phyloP scores from a whole-genome alignment of 2,329 filamentous ascomycete genomes.

The Incumbomyces lentus region DNA sequence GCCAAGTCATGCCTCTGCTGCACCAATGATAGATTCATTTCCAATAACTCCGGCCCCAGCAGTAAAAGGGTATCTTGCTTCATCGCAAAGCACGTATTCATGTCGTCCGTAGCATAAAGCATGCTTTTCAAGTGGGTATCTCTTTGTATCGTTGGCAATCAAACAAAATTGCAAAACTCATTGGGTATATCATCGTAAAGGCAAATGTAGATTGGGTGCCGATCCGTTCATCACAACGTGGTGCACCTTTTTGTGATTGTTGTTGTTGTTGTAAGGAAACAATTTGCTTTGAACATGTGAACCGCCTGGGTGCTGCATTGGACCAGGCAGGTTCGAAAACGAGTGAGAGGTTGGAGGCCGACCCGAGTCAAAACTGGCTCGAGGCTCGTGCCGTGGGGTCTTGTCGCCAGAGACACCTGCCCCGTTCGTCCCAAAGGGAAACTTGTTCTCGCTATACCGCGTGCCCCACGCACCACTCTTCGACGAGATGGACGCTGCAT shows the following conservation, averaged over 20 bases:
- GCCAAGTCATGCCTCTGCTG: neutral
- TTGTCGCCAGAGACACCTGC: conserved; percentile 55
- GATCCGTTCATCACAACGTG: conserved; percentile 12
- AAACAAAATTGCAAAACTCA: conserved; percentile 16
- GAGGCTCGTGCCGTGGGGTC: conserved; percentile 72
- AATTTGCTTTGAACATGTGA: conserved; percentile 4
- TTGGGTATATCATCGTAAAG: conserved; percentile 15
- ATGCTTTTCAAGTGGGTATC: conserved; percentile 21
- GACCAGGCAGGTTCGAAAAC: conserved; percentile 88
- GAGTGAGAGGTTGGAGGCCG: conserved; percentile 92
- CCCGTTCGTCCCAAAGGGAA: conserved; percentile 45
- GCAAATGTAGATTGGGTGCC: conserved; percentile 19
- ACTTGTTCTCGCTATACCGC: conserved; percentile 51
- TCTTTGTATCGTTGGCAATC: conserved; percentile 12
- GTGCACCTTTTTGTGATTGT: conserved; percentile 11
- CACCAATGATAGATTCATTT: neutral
- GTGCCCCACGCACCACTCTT: conserved; percentile 45
- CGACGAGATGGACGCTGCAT: conserved; percentile 50
- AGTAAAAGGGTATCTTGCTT: conserved; percentile 22
- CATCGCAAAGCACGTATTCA: conserved; percentile 6
- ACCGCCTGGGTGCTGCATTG: conserved; percentile 65
- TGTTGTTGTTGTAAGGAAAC: neutral
- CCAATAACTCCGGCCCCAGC: neutral
- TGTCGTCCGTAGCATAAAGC: conserved; percentile 18
- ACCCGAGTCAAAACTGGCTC: conserved; percentile 81